These are phyloP conservation scores for Tulasnella sp. DNA, from an alignment of 768 basidiomycete genomes.

Conservation along the genomic window DNA sequence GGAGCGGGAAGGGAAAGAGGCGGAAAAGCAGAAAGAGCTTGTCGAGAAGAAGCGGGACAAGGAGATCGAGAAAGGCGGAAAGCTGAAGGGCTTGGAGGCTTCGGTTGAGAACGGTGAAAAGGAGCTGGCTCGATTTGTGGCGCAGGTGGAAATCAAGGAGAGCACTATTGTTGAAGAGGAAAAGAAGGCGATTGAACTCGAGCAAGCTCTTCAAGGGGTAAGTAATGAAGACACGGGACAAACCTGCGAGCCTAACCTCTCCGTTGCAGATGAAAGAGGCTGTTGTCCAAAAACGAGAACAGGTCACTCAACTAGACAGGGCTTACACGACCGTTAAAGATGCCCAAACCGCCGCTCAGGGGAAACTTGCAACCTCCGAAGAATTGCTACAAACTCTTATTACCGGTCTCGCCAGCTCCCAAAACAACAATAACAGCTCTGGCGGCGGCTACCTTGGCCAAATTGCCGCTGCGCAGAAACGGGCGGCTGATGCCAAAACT, in stretches of 20 bases:
- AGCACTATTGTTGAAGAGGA: conserved; percentile 73
- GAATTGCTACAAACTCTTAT: conserved; percentile 92
- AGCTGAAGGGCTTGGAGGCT: conserved; percentile 76
- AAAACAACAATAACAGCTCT: conserved; percentile 52
- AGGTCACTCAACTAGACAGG: conserved; percentile 49
- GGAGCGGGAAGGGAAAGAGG: conserved; percentile 50
- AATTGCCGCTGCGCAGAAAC: conserved; percentile 73
- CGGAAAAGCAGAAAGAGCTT: conserved; percentile 56
- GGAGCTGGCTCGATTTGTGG: conserved; percentile 68
- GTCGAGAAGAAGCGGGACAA: conserved; percentile 72
- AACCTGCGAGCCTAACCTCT: not conserved
- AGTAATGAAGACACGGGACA: conserved; percentile 22
- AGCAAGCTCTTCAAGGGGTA: conserved; percentile 56
- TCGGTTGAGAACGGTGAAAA: conserved; percentile 71
- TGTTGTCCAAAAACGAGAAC: conserved; percentile 49
- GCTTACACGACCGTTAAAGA: conserved; percentile 59
- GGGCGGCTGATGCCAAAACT: conserved; percentile 64
- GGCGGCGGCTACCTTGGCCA: conserved; percentile 91
- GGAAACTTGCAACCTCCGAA: conserved; percentile 64
- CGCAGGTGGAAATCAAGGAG: conserved; percentile 77
- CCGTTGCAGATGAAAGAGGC: conserved; percentile 47
- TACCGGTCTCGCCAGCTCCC: conserved; percentile 63
- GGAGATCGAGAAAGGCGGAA: conserved; percentile 90
- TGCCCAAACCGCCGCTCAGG: conserved; percentile 52
- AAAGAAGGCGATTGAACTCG: conserved; percentile 44